phyloP scores from a whole-genome alignment of 1,284 basidiomycete species.

The Kalmanozyma brasiliensis region DNA sequence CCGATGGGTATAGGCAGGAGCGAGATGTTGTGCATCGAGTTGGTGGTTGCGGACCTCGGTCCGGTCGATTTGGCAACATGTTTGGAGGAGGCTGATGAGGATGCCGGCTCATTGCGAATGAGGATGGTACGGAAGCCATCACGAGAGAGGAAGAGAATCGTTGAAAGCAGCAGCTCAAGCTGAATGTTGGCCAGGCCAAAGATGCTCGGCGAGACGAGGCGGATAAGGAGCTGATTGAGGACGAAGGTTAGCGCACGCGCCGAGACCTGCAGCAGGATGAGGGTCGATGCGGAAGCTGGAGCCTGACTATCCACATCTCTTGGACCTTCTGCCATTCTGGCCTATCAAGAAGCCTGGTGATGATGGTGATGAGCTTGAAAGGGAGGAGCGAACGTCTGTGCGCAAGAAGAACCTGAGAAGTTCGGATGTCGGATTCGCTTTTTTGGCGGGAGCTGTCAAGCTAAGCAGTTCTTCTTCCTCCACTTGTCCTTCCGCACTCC shows the following conservation, averaged over 20 bases:
- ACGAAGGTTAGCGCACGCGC: slow-evolving; percentile 85
- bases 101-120: slow-evolving; percentile 26
- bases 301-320: neutral
- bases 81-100: neutral
- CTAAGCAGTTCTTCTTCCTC: neutral
- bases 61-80: neutral
- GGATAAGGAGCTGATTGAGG: slow-evolving; percentile 86
- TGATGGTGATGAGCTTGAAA: no score
- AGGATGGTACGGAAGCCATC: slow-evolving; percentile 76
- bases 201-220: slow-evolving; percentile 83
- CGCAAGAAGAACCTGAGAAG: neutral
- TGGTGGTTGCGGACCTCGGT: slow-evolving; percentile 14
- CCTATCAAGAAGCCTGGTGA: neutral
- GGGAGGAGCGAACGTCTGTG: no score
- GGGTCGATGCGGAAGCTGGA: slow-evolving; percentile 74
- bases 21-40: slow-evolving; percentile 56
- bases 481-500: neutral
- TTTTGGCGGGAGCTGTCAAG: slow-evolving; percentile 1
- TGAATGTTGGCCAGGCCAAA: slow-evolving; percentile 88
- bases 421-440: neutral
- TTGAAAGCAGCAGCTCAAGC: slow-evolving; percentile 85
- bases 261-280: slow-evolving; percentile 85
- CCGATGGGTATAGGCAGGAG: slow-evolving; percentile 58
- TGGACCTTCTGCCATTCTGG: neutral
- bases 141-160: slow-evolving; percentile 88